phyloP scores from a whole-genome alignment of 345 rosid genomes.

The Ceriops zippeliana region DNA sequence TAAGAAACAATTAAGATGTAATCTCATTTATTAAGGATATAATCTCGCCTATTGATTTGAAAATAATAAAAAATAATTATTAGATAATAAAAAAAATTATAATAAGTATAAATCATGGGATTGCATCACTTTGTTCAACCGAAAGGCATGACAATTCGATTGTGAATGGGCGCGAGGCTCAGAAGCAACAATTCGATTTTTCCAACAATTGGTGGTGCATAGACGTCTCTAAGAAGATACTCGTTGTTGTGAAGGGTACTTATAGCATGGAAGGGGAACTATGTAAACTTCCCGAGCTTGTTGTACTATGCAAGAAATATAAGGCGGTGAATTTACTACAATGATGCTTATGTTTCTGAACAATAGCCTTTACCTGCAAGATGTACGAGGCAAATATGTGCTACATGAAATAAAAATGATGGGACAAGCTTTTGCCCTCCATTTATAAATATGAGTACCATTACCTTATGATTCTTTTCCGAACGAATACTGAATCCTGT shows the following conservation, averaged over 20 bases:
- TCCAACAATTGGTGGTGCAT: slow-evolving; percentile 69
- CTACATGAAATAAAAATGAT: background rate
- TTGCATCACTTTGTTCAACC: slow-evolving; percentile 18
- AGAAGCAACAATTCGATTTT: slow-evolving; percentile 87
- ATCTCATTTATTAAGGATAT: too few species aligned
- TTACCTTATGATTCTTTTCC: too few species aligned
- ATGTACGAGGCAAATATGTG: background rate
- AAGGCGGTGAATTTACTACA: slow-evolving; percentile 45
- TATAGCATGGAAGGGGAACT: slow-evolving; percentile 96
- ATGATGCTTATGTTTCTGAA: background rate
- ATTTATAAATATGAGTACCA: background rate
- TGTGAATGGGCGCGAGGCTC: slow-evolving; percentile 96
- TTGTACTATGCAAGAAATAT: slow-evolving; percentile 81
- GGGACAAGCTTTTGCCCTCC: background rate
- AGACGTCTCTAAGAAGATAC: slow-evolving; percentile 83
- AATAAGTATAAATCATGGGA: too few species aligned
- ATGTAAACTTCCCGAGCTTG: slow-evolving; percentile 83
- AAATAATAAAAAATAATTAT: too few species aligned
- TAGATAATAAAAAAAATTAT: too few species aligned
- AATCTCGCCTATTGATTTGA: too few species aligned
- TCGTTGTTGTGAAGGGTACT: slow-evolving; percentile 79
- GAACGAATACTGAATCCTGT: too few species aligned
- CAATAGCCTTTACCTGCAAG: background rate
- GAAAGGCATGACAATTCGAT: slow-evolving; percentile 88
- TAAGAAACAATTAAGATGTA: too few species aligned